Evolutionary conservation across 768 basidiomycete species (phyloP), one percentile per base, ranked within the genome.

Genomic region (Mrakia frigida): DNA sequence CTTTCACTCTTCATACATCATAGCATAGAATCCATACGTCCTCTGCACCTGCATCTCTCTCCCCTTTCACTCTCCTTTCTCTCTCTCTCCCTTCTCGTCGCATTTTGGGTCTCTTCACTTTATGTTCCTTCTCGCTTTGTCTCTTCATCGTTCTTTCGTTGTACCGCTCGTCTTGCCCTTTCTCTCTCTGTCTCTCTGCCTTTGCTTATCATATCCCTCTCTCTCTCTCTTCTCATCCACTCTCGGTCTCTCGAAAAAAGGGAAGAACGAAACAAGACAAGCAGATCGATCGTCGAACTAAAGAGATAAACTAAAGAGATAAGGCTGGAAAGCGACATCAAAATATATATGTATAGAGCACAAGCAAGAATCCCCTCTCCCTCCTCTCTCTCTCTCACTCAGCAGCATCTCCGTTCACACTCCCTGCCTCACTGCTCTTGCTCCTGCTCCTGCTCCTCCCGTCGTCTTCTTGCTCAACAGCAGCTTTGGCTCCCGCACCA

Each of bases 101-200:
- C n/a, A 61, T 52, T 52, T 52, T 16, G 50, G 50, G 14, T 56
- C 11, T 56, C 53, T 50, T 11, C 39, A 41, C 39, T 5, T 41
- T 52, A 9, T 18, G 3, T 18, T 52, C 60, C 10, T 25, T n/a
- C n/a, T 65, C 28, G 31, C 18, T 33, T 65, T 65, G 21, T 37
- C 37, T n/a, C 14, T 21, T 65, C 18, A n/a, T n/a, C n/a, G n/a
- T n/a, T 65, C 63, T 23, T 3, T 14, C 7, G 69, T 53, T 70
- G 46, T 53, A 70, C 46, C 23, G 69, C 69, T 70, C 37, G 43
- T 69, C 28, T 35, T 46, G 28, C 46, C 67, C 28, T 52, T 23
- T 31, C 69, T 33, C 43, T n/a, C n/a, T 46, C 28, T 16, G 6
- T n/a, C 41, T n/a, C 21, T 16, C 31, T 33, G 65, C 65, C 39